Base-by-base conservation (phyloP, 768 basidiomycete species). In the Ramaria sp. region DNA sequence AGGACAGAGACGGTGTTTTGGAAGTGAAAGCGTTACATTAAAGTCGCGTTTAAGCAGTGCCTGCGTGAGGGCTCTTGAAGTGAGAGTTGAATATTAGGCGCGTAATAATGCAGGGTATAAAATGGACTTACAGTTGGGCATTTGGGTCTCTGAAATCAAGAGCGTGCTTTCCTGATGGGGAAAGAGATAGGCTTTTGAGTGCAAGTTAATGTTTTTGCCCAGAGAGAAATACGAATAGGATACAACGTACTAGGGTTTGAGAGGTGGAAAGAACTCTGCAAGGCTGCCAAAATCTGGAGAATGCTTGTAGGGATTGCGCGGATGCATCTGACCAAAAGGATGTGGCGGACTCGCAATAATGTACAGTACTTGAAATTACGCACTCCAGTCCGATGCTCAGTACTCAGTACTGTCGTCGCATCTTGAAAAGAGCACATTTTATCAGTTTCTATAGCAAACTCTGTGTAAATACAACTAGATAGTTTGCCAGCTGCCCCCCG, bases 41-140 rank as follows among this genome's bases (percentile, higher is more conserved):
- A 92, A 95, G 69, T 94, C 90, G 30, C 82, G 75, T 60, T 75
- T 71, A 31, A 95, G 75, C 22, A 97, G 73, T 0, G 88, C 88
- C 63, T 85, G 75, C 1, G 94, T 95, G 61, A 96, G 72, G 45
- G 80, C 75, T 64, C 94, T 91, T 63, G 20, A 58, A 63, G 41
- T 15, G 6, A 30, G 7, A 4, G n/a, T 41, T 22, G 30, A 43
- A 17, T 58, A 17, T 37, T 45, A 9, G 27, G 17, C 52, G 7
- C n/a, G 15, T 31, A 48, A 34, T 17, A 17, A 34, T 1, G 17
- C 30, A 50, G 56, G 30, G 31, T 19, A 37, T 30, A 37, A 10
- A 13, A 37, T 55, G 59, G 34, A 17, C 41, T 60, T 63, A 87
- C 89, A 86, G 78, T 67, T 89, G 83, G 3, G 88, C 82, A 1